Conservation (phyloP, 352 stramenopile species). For the Phytophthora vignae region DNA sequence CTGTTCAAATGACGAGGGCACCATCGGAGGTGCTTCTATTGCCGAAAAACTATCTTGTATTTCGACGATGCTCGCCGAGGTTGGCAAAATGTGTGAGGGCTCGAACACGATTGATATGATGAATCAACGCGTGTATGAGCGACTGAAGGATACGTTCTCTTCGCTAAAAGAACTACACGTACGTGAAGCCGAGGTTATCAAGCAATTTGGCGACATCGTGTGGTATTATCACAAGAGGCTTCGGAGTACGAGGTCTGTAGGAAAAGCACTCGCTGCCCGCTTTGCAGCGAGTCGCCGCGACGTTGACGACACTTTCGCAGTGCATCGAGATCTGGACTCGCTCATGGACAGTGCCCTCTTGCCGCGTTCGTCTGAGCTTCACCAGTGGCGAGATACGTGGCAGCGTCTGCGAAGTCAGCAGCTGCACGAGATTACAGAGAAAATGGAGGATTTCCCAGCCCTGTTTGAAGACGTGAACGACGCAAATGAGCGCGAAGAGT, state of each 20-base stretch:
- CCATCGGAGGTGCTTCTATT: background rate
- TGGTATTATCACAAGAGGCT: slow-evolving; percentile 1
- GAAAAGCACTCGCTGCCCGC: background rate
- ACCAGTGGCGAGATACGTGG: slow-evolving; percentile 17
- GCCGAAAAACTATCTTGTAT: background rate
- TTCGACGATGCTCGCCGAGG: background rate
- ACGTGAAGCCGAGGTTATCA: background rate
- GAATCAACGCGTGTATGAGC: slow-evolving; percentile 3
- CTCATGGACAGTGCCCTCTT: slow-evolving; percentile 3
- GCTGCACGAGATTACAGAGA: background rate
- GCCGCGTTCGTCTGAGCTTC: background rate
- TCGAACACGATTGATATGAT: background rate
- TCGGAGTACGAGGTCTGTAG: background rate
- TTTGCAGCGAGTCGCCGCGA: slow-evolving; percentile 9
- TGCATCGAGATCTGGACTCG: background rate
- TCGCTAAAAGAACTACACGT: background rate
- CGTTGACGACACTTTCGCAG: slow-evolving; percentile 7
- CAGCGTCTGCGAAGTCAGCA: background rate
- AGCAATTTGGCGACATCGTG: background rate
- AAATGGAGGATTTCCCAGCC: background rate
- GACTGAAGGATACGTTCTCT: slow-evolving; percentile 6
- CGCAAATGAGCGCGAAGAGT: background rate
- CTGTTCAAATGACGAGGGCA: background rate
- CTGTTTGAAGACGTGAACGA: slow-evolving; percentile 1
- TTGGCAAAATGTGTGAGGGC: slow-evolving; percentile 2